A percentile compares a stretch with the other conserved stretches of the same genome.
These are phyloP conservation scores for Punctularia strigosozonata DNA, from an alignment of 768 basidiomycete genomes.

Conservation along the genomic window DNA sequence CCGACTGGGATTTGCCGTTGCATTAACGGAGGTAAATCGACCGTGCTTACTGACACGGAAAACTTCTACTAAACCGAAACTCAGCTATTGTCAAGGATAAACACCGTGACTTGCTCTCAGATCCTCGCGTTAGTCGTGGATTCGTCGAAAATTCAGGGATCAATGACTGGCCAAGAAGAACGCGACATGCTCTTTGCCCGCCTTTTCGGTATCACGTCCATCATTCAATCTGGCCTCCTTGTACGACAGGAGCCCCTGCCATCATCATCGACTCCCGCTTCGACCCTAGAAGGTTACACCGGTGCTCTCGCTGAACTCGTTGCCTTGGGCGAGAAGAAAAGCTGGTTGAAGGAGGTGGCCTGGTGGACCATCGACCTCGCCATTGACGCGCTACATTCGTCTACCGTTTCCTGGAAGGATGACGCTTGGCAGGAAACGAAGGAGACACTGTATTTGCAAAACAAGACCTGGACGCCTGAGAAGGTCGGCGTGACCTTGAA, in stretches of 20 bases:
- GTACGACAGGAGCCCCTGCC: conserved; percentile 47
- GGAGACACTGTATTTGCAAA: conserved; percentile 9
- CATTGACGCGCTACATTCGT: conserved; percentile 44
- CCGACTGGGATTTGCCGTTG: conserved; percentile 90
- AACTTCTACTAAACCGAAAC: too few species aligned
- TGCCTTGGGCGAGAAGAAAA: conserved; percentile 68
- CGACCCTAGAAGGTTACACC: conserved; percentile 47
- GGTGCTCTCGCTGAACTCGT: conserved; percentile 50
- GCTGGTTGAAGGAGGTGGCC: conserved; percentile 83
- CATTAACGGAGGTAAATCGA: conserved; percentile 75
- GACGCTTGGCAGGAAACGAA: conserved; percentile 44
- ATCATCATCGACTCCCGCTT: conserved; percentile 38
- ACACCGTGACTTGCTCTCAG: conserved; percentile 67
- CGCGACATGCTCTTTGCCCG: conserved; percentile 88
- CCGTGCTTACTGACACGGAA: conserved; percentile 1
- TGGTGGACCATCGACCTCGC: conserved; percentile 74
- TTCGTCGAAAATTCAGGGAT: conserved; percentile 56
- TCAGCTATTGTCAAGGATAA: conserved; percentile 69
- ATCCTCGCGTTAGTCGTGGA: conserved; percentile 68
- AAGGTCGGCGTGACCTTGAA: conserved; percentile 74
- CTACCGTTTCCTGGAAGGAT: conserved; percentile 59
- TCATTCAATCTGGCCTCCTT: conserved; percentile 79
- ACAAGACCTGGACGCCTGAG: conserved; percentile 70
- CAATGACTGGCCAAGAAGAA: conserved; percentile 85
- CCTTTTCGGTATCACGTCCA: conserved; percentile 77